Evolutionary conservation across 1,284 basidiomycete species (phyloP).

Genomic region (Sparassis latifolia): DNA sequence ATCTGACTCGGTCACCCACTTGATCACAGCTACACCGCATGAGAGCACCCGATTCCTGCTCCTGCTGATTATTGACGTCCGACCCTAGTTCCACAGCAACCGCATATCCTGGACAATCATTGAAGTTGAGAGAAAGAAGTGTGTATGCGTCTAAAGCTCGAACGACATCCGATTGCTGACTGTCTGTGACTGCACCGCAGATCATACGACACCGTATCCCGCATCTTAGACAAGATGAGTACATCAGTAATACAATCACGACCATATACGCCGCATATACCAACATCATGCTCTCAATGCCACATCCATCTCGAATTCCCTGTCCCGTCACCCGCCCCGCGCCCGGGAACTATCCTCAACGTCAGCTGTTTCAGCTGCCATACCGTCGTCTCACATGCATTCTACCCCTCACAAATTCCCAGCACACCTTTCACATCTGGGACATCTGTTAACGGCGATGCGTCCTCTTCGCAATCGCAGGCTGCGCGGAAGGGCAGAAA

Average conservation of each 20-base stretch:
- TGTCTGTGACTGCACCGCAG: too few species aligned
- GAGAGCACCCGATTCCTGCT: too few species aligned
- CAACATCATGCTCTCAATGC: slow-evolving; percentile 60
- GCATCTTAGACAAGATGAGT: too few species aligned
- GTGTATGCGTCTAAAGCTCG: too few species aligned
- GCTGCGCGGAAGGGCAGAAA: slow-evolving; percentile 45
- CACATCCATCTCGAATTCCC: slow-evolving; percentile 65
- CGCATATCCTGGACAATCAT: too few species aligned
- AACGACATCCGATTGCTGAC: too few species aligned
- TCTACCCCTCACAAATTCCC: slow-evolving; percentile 56
- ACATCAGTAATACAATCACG: slow-evolving; percentile 44
- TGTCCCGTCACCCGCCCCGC: slow-evolving; percentile 58
- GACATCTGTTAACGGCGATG: slow-evolving; percentile 16
- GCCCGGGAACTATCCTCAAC: slow-evolving; percentile 57
- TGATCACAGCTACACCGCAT: too few species aligned
- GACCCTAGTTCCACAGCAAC: too few species aligned
- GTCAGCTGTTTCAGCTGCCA: slow-evolving; percentile 69
- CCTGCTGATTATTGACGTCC: too few species aligned
- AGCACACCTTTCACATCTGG: slow-evolving; percentile 7
- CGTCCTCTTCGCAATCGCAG: slow-evolving; percentile 15
- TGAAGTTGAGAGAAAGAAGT: too few species aligned
- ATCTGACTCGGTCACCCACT: too few species aligned
- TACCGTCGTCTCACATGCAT: slow-evolving; percentile 49
- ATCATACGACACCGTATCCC: too few species aligned
- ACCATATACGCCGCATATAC: slow-evolving; percentile 56